Evolutionary conservation across 2,329 filamentous ascomycete genomes (phyloP), one percentile per base, ranked within the genome.

Genomic region (Colletotrichum graminicola): DNA sequence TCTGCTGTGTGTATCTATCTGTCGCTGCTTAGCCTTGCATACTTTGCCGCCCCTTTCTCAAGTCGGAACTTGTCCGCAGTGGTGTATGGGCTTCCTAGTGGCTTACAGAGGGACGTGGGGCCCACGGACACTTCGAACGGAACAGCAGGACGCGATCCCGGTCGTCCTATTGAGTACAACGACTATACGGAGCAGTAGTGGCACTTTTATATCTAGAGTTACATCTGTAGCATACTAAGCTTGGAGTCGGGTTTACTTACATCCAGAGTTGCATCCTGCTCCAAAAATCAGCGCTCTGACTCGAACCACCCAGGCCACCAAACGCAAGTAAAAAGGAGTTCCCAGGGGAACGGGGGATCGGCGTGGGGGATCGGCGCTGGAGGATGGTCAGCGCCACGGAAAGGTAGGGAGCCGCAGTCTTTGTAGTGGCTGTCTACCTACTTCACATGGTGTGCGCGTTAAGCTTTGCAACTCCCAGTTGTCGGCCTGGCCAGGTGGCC

Each of bases 391-490:
- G 34, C 11, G 47, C 7, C 16, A 12, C 54, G 59, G 59, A 60
- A n/a, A 10, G 18, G 21, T 29, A 55, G 29, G 7, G 14, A n/a
- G 23, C 57, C 65, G 52, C 49, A 26, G 29, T 54, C 68, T 57
- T 57, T 5, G n/a, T 29, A 71, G 39, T 2, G 59, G 26, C 36
- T 59, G 39, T 18, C 14, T 8, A 8, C 47, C 16, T 8, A 8
- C 47, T 16, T 21, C 26, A 3, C 21, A 32, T 29, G 64, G 41
- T 8, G 21, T 14, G 26, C 2, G 36, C 3, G 16, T 11, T 45
- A 67, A 63, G 64, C 64, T 54, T 67, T 67, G 64, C 65, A 65
- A 59, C 65, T 71, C 43, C 51, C 10, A 10, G 3, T 16, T 16
- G 60, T 14, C 11, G 34, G 34, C 51, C 55, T 57, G 67, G 56